Percentiles rank a stretch among this genome's conserved stretches.
phyloP scores from a whole-genome alignment of 352 stramenopile species.

The Detonula confervacea region DNA sequence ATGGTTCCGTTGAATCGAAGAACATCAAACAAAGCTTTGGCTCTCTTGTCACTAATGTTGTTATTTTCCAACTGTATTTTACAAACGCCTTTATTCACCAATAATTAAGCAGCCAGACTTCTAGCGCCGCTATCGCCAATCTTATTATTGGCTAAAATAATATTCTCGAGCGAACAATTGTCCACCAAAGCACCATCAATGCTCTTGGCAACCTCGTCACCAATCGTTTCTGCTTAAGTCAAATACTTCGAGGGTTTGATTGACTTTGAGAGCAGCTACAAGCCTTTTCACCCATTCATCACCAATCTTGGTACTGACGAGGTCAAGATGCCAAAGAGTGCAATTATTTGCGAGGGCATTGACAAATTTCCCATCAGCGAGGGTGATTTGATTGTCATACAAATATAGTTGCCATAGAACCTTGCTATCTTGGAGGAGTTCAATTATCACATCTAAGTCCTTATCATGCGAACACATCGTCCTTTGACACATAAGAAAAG shows the following conservation, averaged over 20 bases:
- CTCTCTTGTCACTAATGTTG: not conserved
- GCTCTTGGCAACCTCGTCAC: not conserved
- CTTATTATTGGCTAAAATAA: slow-evolving; percentile 19
- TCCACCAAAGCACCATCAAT: slow-evolving; percentile 20
- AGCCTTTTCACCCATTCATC: slow-evolving; percentile 36
- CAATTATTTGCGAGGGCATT: slow-evolving; percentile 14
- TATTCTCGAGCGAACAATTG: slow-evolving; percentile 22
- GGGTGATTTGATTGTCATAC: slow-evolving; percentile 1
- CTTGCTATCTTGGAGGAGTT: not conserved
- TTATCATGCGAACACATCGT: slow-evolving; percentile 1
- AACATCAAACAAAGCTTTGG: not conserved
- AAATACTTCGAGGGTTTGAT: slow-evolving; percentile 11
- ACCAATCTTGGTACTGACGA: slow-evolving; percentile 45
- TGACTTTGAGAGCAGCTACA: slow-evolving; percentile 38
- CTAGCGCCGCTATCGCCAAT: slow-evolving; percentile 45
- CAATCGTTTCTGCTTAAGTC: slow-evolving; percentile 48
- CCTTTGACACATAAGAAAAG: not conserved
- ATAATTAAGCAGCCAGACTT: slow-evolving; percentile 27
- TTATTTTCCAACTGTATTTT: not conserved
- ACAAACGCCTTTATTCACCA: slow-evolving; percentile 33
- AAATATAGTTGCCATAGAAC: slow-evolving; percentile 1
- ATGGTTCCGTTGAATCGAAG: not conserved
- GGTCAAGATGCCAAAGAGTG: slow-evolving; percentile 29
- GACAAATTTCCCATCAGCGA: slow-evolving; percentile 8
- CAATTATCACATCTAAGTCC: slow-evolving; percentile 1